Conservation (phyloP, 192 early-diverging fungal genomes). For the Coemansia sp. region DNA sequence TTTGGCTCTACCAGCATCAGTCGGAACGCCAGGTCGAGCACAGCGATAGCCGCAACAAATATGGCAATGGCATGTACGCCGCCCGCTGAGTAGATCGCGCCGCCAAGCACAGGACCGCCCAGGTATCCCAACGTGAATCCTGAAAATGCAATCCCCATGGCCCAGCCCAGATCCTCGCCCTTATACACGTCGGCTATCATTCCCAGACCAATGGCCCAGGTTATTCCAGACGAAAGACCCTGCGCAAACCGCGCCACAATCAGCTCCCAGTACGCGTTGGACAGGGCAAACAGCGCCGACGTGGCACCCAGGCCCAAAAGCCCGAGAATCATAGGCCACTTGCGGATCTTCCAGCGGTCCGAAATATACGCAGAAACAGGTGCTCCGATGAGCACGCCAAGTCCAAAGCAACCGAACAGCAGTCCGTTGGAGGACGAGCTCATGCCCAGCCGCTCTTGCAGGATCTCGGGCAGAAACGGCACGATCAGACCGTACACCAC, state of each 20-base stretch:
- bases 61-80: conserved; percentile 68
- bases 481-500: conserved; percentile 74
- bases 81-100: conserved; percentile 63
- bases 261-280: conserved; percentile 65
- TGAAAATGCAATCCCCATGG: conserved; percentile 70
- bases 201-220: conserved; percentile 71
- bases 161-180: conserved; percentile 62
- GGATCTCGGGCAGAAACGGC: conserved; percentile 67
- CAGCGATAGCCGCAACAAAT: conserved; percentile 63
- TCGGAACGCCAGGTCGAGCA: conserved; percentile 62
- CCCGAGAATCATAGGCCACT: conserved; percentile 73
- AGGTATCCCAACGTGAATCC: conserved; percentile 69
- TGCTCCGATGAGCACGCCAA: conserved; percentile 64
- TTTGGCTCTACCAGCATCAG: conserved; percentile 65
- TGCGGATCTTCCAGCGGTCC: conserved; percentile 69
- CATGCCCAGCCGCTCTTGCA: conserved; percentile 60
- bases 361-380: conserved; percentile 71
- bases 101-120: conserved; percentile 70
- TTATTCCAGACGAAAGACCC: conserved; percentile 71
- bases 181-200: conserved; percentile 73
- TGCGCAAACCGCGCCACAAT: conserved; percentile 69
- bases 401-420: conserved; percentile 70
- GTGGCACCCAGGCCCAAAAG: conserved; percentile 65
- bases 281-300: conserved; percentile 63
- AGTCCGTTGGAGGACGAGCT: conserved; percentile 62